A percentile compares a stretch with the other conserved stretches of the same genome.
These are phyloP conservation scores for Ensete ventricosum DNA, from an alignment of 176 grass and related monocot genomes.

Conservation along the genomic window DNA sequence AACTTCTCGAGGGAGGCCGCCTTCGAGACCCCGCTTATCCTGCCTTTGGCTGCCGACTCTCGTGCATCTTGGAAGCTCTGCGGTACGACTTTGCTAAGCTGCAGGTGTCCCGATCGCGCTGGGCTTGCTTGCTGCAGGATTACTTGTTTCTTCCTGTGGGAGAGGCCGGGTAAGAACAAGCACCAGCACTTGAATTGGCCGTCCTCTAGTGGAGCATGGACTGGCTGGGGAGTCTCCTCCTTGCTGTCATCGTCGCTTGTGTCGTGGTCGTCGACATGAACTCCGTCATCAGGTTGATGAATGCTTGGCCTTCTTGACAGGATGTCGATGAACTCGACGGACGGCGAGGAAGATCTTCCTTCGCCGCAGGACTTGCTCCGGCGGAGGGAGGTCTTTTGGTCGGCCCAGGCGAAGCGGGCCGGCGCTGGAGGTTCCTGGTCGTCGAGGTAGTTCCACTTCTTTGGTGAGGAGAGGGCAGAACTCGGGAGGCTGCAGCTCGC, in stretches of 20 bases:
- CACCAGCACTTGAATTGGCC: slow-evolving; percentile 48
- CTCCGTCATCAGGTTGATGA: neutral
- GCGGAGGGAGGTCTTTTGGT: slow-evolving; percentile 3
- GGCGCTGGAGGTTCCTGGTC: neutral
- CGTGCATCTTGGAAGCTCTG: slow-evolving; percentile 12
- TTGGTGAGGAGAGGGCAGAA: slow-evolving; percentile 39
- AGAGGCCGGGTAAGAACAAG: slow-evolving; percentile 40
- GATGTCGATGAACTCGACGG: slow-evolving; percentile 14
- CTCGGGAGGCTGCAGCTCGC: slow-evolving; percentile 57
- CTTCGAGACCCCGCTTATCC: slow-evolving; percentile 32
- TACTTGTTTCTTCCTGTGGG: slow-evolving; percentile 32
- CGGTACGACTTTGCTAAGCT: neutral
- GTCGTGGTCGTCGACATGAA: neutral
- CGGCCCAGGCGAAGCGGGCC: slow-evolving; percentile 25
- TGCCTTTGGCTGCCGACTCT: slow-evolving; percentile 22
- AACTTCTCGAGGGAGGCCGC: slow-evolving; percentile 48
- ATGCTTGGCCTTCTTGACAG: slow-evolving; percentile 3
- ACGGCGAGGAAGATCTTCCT: slow-evolving; percentile 33
- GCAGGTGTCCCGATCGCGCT: neutral
- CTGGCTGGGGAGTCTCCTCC: neutral
- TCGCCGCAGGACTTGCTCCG: slow-evolving; percentile 56
- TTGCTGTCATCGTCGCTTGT: neutral
- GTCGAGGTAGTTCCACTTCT: slow-evolving; percentile 5
- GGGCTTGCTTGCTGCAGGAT: neutral
- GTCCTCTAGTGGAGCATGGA: neutral